Base-by-base conservation (phyloP, 352 stramenopile species). In the Salisapilia sapeloensis region DNA sequence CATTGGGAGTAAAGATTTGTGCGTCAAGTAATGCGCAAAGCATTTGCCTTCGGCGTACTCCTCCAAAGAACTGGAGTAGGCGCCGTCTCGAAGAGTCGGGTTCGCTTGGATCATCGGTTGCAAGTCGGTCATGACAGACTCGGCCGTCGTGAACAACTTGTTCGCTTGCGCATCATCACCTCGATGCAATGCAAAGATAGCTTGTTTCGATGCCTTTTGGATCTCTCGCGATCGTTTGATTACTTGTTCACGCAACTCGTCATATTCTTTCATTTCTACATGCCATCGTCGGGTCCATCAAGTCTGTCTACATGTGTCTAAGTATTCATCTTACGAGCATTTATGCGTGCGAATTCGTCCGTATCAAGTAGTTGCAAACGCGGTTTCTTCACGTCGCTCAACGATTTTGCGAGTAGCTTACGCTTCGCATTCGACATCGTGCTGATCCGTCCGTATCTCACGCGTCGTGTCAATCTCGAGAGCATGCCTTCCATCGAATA, bases 211-310 rank as follows among this genome's bases (percentile, higher is more conserved):
- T 36, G 58, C 56, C 56, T 97, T 97, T 49, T 96, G 83, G 35
- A 92, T 90, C 47, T 97, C 89, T 16, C 91, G 60, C 22, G 79
- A 96, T 18, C 72, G 75, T 61, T 96, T 96, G 43, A 97, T 97
- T 33, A 97, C 77, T 36, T 75, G 53, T 56, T 97, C 91, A 11
- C 91, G 62, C 35, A 86, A 74, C 20, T 93, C 74, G 50, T 97
- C 89, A 25, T 85, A 67, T 47, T 91, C 60, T 39, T 95, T 80
- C 66, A 96, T 92, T 32, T 81, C 74, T 81, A 31, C 5, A 7
- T 1, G 33, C n/a, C 12, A 18, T n/a, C 3, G 6, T 13, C 10
- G 13, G 24, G 10, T 28, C 10, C 24, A 10, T 28, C 13, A 13
- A 13, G 24, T 28, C 24, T 12, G 24, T 12, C 24, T 10, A 28